These are phyloP conservation scores for Phytophthora lateralis DNA, from an alignment of 352 stramenopile genomes.

Conservation along the genomic window DNA sequence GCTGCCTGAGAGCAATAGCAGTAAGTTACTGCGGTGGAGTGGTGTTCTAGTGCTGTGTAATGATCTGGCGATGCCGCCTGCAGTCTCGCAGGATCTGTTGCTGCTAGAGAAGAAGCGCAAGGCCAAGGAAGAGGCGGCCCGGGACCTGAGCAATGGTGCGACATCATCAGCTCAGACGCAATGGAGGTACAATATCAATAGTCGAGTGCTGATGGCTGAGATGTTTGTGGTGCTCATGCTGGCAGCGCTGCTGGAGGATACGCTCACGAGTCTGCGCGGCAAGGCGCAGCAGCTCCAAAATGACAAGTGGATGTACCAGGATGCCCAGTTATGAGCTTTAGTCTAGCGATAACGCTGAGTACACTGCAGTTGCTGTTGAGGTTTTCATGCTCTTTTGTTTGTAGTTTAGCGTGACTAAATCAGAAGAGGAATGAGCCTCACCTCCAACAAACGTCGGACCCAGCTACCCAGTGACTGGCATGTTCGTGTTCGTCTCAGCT, in stretches of 20 bases:
- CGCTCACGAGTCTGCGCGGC: constrained; percentile 49
- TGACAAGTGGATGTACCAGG: constrained; percentile 82
- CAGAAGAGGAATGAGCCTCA: constrained; percentile 1
- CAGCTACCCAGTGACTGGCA: constrained; percentile 41
- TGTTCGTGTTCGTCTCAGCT: constrained; percentile 4
- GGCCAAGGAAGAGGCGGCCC: constrained; percentile 46
- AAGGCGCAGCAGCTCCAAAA: constrained; percentile 66
- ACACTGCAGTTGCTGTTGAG: neutral
- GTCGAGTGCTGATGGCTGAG: neutral
- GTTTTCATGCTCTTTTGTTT: constrained; percentile 30
- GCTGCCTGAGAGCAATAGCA: constrained; percentile 7
- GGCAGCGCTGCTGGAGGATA: constrained; percentile 61
- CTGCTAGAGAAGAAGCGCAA: constrained; percentile 64
- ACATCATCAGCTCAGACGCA: constrained; percentile 5
- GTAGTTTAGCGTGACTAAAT: constrained; percentile 44
- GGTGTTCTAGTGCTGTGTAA: neutral
- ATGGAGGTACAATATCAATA: neutral
- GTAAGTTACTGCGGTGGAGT: constrained; percentile 2
- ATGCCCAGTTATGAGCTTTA: constrained; percentile 49
- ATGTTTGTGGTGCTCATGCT: constrained; percentile 2
- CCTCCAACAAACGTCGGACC: constrained; percentile 8
- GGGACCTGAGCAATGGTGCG: constrained; percentile 51
- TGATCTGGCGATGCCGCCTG: neutral
- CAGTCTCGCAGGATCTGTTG: constrained; percentile 47
- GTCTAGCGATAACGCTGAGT: neutral